These are phyloP conservation scores for Nematocida ausubeli DNA, from an alignment of 371 early-diverging fungal genomes.

Conservation along the genomic window DNA sequence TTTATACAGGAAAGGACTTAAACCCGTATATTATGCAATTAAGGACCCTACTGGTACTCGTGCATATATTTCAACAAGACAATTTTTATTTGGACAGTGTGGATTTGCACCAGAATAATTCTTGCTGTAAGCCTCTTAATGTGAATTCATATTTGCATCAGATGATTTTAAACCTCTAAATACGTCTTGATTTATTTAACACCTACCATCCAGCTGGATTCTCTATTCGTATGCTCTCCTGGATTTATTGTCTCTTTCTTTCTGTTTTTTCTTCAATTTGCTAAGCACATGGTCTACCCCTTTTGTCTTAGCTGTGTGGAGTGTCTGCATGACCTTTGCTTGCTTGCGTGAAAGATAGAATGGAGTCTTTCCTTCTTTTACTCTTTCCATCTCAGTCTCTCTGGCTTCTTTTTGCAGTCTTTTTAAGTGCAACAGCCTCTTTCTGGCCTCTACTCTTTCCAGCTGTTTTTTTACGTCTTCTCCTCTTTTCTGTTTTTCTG, in stretches of 20 bases:
- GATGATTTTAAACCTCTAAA: no score
- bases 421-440: slow-evolving; percentile 13
- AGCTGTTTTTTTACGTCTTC: slow-evolving; percentile 22
- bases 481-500: neutral
- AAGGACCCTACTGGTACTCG: no score
- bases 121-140: no score
- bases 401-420: slow-evolving; percentile 24
- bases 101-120: no score
- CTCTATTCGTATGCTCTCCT: slow-evolving; percentile 2
- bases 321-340: neutral
- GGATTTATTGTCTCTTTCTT: slow-evolving; percentile 41
- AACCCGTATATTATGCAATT: no score
- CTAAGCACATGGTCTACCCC: slow-evolving; percentile 26
- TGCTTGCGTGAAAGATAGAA: slow-evolving; percentile 42
- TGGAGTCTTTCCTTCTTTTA: slow-evolving; percentile 46
- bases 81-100: no score
- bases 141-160: no score
- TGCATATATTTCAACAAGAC: no score
- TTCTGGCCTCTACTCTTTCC: slow-evolving; percentile 18
- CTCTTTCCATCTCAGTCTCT: slow-evolving; percentile 21
- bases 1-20: no score
- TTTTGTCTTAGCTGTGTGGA: slow-evolving; percentile 43
- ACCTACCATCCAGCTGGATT: no score
- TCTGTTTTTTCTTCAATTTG: slow-evolving; percentile 40
- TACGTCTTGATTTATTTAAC: no score